Base-by-base conservation (phyloP, 805 yeast species). In the Suhomyces prunicola region DNA sequence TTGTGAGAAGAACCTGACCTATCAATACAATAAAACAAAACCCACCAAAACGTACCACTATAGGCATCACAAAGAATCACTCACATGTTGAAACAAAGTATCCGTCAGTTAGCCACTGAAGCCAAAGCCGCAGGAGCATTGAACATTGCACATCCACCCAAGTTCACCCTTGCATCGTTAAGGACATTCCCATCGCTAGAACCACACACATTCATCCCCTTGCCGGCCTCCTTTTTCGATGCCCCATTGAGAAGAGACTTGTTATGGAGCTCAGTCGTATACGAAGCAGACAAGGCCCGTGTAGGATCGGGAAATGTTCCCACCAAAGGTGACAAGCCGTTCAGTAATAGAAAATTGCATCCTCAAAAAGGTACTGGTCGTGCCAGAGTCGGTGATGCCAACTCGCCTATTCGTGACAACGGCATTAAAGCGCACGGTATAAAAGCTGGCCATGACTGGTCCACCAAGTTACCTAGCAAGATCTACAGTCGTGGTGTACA, bases 371-470 rank as follows among this genome's bases (percentile, higher is more conserved):
- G 98, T 55, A 76, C 90, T 13, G 99, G 99, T 73, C 80, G 82
- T 56, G 99, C 99, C 50, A 86, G 99, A 78, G 87, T 84, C 51
- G 99, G 99, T 76, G 97, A 92, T 72, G 91, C 88, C 54, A 93
- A 92, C 64, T 90, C 97, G 23, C 99, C 99, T 48, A 87, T 86
- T 45, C 85, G 97, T 74, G 85, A 83, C 64, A 90, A 88, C 64
- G 97, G 97, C 68, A 91, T 93, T 50, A 79, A 86, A 61, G 97
- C 98, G 0, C 83, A 87, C 63, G 97, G 94, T 13, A 86, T 94
- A 67, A 83, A 81, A 51, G 97, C 97, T 3, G 96, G 97, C 47
- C 90, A 88, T 64, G 96, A 93, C 68, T 85, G 86, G 80, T 80
- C 91, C 27, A 87, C 97, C 2, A 83, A 79, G 9, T 77, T 94